Evolutionary conservation across 768 basidiomycete species (phyloP), one percentile per base, ranked within the genome.

Genomic region (Flagelloscypha sp.): DNA sequence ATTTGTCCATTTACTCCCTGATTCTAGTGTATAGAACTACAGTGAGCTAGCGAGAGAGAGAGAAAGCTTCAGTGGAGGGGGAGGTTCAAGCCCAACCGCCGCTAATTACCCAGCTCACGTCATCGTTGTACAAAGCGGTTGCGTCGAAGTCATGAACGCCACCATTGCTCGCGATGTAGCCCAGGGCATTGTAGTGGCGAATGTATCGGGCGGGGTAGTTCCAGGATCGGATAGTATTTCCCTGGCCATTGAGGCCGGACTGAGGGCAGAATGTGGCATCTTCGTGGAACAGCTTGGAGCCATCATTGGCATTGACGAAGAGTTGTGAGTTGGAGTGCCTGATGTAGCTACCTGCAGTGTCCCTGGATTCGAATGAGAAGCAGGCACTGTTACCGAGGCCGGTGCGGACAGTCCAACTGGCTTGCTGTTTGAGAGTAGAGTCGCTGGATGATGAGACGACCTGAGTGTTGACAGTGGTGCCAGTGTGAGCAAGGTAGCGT

Each of bases 401-500:
- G 22, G 38, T 21, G 33, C 34, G 33, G 38, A 40, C 38, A 16
- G 19, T 40, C 38, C 38, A 40, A 30, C 38, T 40, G 18, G 38
- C 37, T n/a, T 30, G 23, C 30, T n/a, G 37, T 18, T 33, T 30
- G 7, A 24, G 20, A 6, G 35, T 36, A 34, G 7, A 24, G 12
- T 33, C 21, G 38, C n/a, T 24, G 27, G 28, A 30, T 13, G 38
- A 29, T 21, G 27, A 30, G 4, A 40, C 27, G 22, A 35, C 38
- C 28, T 40, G 38, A 4, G 38, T 35, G 22, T 40, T 40, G 38
- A 40, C 38, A 17, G 33, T 19, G n/a, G 19, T 7, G 27, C 38
- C 38, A 5, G 38, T 40, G 38, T 40, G 38, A 16, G 38, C 33
- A 24, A 40, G 24, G 33, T 7, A 40, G 38, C 38, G 38, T n/a